Evolutionary conservation across 176 grass and related monocot species (phyloP), one percentile per base, ranked within the genome.

Genomic region (Chloris gayana): DNA sequence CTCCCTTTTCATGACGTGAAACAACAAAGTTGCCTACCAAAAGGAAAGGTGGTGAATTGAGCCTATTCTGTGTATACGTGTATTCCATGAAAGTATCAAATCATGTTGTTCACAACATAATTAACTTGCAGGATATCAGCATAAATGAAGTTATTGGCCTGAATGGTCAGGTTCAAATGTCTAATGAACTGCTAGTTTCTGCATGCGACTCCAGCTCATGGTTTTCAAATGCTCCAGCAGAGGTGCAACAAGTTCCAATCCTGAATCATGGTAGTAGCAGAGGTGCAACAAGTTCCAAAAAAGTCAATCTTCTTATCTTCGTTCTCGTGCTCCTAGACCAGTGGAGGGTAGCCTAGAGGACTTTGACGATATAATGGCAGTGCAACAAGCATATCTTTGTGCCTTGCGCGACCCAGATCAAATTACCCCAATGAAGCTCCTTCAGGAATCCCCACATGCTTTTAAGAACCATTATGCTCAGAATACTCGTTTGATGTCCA

Each of bases 361-460:
- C 39, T 17, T 75, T 35, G 38, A 17, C 2, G 38, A 86, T 34
- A 24, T 69, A 34, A 45, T 75, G 8, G 39, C 17, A 2, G 42
- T 81, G 6, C 62, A 61, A 13, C 22, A 69, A 64, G 39, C 67
- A 65, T 82, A 49, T 21, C 3, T 64, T 12, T 33, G 44, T 77
- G 66, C 73, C 35, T 64, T 44, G 4, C 3, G 24, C 19, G 79
- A 77, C 22, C 73, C 53, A 58, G 37, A 76, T 22, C 47, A 72
- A 29, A 30, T 25, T 3, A 26, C 41, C 32, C 21, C 73, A 4
- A 8, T 4, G 14, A 46, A 10, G 8, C 46, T 87, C 1, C 39
- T 53, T 46, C 21, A 5, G 6, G 44, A 38, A 59, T 70, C 85
- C 31, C 63, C 64, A 22, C 34, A 59, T 10, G 35, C 38, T 25